Percentiles rank a stretch among this genome's conserved stretches.
These are phyloP conservation scores for Venustampulla echinocandica DNA, from an alignment of 495 filamentous ascomycete species.

Conservation along the genomic window DNA sequence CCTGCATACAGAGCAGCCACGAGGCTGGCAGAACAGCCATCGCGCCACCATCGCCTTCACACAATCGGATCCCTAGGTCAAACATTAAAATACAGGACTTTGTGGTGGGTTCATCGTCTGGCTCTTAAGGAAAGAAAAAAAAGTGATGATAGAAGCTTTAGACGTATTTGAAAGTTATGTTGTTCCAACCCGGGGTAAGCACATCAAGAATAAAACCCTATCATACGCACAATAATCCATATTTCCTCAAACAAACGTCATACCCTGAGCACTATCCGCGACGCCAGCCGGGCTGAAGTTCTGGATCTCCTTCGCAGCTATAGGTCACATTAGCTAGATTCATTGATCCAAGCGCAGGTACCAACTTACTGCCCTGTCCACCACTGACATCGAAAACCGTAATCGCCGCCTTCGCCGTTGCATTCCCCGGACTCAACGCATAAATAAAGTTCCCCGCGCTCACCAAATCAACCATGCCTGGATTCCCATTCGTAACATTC, in stretches of 20 bases:
- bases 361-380: conserved; percentile 15
- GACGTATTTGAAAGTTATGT: no score
- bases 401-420: conserved; percentile 34
- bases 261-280: conserved; percentile 4
- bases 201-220: no score
- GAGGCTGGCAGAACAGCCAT: no score
- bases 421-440: conserved; percentile 45
- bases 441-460: conserved; percentile 44
- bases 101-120: no score
- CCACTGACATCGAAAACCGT: conserved; percentile 40
- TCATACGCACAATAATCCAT: no score
- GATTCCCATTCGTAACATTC: conserved; percentile 31
- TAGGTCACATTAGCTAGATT: neutral
- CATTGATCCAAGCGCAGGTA: neutral
- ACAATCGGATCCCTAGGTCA: no score
- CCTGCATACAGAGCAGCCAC: no score
- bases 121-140: no score
- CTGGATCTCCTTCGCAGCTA: conserved; percentile 12
- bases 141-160: no score
- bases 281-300: conserved; percentile 11
- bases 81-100: no score
- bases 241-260: conserved; percentile 9
- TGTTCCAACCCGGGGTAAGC: no score
- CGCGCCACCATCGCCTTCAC: no score
- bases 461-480: conserved; percentile 47